Conservation (phyloP, 2,329 filamentous ascomycete species). For the Aspergillus hortae region DNA sequence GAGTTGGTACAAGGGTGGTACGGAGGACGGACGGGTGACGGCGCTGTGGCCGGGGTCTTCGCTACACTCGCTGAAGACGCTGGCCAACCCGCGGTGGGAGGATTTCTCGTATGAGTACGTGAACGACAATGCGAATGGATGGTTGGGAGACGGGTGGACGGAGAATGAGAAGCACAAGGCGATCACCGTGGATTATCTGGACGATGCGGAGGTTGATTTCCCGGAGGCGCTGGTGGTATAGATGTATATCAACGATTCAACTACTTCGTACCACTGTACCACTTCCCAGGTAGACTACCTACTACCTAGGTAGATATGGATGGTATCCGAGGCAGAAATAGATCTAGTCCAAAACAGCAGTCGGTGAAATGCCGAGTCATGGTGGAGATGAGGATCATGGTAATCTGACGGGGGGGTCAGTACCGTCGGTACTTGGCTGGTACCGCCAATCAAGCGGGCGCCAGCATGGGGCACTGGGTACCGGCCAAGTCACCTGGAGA, state of each 20-base stretch:
- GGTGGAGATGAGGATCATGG: background rate
- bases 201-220: slow-evolving; percentile 35
- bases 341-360: background rate
- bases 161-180: slow-evolving; percentile 28
- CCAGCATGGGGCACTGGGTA: background rate
- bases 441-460: background rate
- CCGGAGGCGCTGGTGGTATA: slow-evolving; percentile 11
- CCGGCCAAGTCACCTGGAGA: background rate
- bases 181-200: slow-evolving; percentile 33
- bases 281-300: background rate
- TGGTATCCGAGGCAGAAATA: background rate
- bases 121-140: slow-evolving; percentile 28
- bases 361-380: background rate
- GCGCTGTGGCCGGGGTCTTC: slow-evolving; percentile 37
- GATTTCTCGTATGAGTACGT: slow-evolving; percentile 37
- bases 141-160: slow-evolving; percentile 35
- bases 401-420: background rate
- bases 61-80: slow-evolving; percentile 34
- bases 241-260: background rate
- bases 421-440: background rate
- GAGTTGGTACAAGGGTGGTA: slow-evolving; percentile 39
- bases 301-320: background rate
- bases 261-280: no score
- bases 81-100: slow-evolving; percentile 36
- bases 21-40: slow-evolving; percentile 26